Base-by-base conservation (phyloP, 305 asterid genomes). In the Solanum hybrid region DNA sequence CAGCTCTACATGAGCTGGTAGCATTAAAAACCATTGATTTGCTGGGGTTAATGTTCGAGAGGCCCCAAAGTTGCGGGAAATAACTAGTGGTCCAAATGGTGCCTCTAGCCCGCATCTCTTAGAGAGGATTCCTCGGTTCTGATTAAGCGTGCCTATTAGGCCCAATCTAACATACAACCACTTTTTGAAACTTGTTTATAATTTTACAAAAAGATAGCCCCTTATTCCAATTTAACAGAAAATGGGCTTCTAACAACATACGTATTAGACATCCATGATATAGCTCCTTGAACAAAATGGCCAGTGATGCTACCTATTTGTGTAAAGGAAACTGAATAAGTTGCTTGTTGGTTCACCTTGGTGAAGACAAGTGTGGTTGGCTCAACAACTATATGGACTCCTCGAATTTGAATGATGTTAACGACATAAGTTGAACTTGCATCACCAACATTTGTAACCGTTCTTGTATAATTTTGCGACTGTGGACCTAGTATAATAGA, bases 361-460 rank as follows among this genome's bases (percentile, higher is more conserved):
- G 76, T 89, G 92, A 95, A 95, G 26, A 71, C 86, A 4, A 95
- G 93, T 0, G 80, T 84, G 13, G 81, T 16, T 1, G 97, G 97
- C 37, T 76, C 39, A 11, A 92, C 94, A 20, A 8, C 22, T 10
- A 94, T 35, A 16, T 67, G 92, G 8, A 92, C 90, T 14, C 94
- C 91, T 1, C 11, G 89, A 29, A 36, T 42, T 0, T 86, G 77
- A 42, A 46, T 29, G 22, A 92, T 37, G 34, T 87, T 91, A 67
- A 89, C 81, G 2, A 8, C 10, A 31, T 93, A 94, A 81, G n/a
- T 81, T 10, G 94, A 91, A 4, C 86, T 89, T 28, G 92, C 93
- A 81, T 90, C 93, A 0, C 95, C 97, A 6, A 95, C 97, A 40
- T 95, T 95, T 22, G 94, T 93, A 84, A 94, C 93, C 4, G 93